phyloP scores from a whole-genome alignment of 371 early-diverging fungal genomes.

The Dinochytrium kinnereticum region DNA sequence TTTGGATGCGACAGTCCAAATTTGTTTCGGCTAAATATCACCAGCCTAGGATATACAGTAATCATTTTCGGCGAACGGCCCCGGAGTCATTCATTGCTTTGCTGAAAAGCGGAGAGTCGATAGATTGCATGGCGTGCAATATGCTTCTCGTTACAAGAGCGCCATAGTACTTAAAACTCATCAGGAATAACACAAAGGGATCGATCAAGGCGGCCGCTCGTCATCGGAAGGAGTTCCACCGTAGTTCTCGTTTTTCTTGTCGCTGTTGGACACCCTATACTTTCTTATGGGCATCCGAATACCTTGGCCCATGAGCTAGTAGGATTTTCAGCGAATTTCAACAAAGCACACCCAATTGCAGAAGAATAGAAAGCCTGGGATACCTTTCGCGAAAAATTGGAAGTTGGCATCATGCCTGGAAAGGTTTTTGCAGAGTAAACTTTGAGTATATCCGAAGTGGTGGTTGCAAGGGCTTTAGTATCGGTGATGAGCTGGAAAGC shows the following conservation, averaged over 20 bases:
- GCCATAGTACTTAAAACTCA: too few relatives aligned
- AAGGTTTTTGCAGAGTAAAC: constrained; percentile 2
- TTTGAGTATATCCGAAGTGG: not conserved
- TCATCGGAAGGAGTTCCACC: too few relatives aligned
- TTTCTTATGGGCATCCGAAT: not conserved
- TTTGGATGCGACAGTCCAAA: too few relatives aligned
- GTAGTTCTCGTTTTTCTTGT: not conserved
- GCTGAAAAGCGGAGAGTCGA: too few relatives aligned
- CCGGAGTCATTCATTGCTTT: too few relatives aligned
- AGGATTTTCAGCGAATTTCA: not conserved
- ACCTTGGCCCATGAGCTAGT: constrained; percentile 5
- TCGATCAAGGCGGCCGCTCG: too few relatives aligned
- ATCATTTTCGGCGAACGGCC: too few relatives aligned
- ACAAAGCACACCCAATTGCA: not conserved
- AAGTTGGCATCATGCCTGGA: not conserved
- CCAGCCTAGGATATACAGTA: too few relatives aligned
- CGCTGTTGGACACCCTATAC: not conserved
- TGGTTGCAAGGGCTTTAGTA: not conserved
- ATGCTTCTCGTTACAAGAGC: too few relatives aligned
- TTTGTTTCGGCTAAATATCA: too few relatives aligned
- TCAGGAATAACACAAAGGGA: too few relatives aligned
- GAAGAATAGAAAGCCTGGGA: not conserved
- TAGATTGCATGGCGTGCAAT: too few relatives aligned
- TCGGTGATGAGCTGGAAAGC: not conserved
- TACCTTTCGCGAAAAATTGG: not conserved